Evolutionary conservation across 163 green algal species (phyloP).

Genomic region (Scenedesmus sp.): DNA sequence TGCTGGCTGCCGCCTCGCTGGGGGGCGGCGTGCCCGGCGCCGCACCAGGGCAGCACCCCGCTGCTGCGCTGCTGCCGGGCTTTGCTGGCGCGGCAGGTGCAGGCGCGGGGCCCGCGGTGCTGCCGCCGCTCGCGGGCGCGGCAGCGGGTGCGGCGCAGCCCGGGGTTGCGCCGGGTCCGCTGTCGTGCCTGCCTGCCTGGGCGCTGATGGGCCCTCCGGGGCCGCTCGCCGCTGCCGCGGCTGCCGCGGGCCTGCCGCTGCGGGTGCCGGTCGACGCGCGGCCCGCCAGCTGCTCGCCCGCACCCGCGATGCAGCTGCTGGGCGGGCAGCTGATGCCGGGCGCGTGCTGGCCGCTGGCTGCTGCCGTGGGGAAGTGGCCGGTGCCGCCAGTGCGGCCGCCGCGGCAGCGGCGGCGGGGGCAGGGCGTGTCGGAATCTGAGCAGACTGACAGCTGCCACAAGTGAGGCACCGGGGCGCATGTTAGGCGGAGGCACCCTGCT

Average conservation of each 20-base stretch:
- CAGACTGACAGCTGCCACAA: conserved; percentile 49
- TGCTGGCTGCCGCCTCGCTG: not conserved
- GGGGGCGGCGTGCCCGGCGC: not conserved
- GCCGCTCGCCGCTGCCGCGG: not conserved
- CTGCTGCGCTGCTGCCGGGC: not conserved
- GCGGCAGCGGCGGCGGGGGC: not conserved
- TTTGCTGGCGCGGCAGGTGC: not conserved
- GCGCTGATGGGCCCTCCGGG: not conserved
- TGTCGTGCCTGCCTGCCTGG: not conserved
- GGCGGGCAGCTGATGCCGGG: conserved; percentile 10
- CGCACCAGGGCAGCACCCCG: not conserved
- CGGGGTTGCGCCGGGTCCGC: not conserved
- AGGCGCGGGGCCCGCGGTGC: not conserved
- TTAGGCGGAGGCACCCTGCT: not conserved
- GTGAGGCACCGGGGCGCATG: too few relatives aligned
- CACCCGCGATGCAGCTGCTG: not conserved
- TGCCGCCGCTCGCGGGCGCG: not conserved
- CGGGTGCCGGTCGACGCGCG: not conserved
- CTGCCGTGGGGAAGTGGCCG: conserved; percentile 31
- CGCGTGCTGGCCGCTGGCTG: conserved; percentile 35
- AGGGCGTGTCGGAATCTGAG: conserved; percentile 1
- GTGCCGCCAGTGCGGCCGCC: not conserved
- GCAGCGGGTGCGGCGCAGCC: not conserved
- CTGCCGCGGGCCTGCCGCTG: not conserved
- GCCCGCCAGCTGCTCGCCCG: not conserved